Evolutionary conservation across 1,139 yeast genomes (phyloP), one percentile per base, ranked within the genome.

Genomic region (Candida dubliniensis): DNA sequence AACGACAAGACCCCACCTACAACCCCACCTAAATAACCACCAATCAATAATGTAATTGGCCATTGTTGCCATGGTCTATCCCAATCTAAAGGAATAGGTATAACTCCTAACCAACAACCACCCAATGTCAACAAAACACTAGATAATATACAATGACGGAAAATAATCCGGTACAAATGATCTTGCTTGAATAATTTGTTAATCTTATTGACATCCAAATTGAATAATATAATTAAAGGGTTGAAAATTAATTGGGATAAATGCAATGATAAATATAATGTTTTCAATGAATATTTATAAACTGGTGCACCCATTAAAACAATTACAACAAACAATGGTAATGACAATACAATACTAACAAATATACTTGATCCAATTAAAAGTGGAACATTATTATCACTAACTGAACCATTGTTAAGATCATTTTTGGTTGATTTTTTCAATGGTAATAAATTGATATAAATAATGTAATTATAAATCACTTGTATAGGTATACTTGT

Each of bases 31-130:
- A 73, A 26, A 57, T 88, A 89, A 0, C 82, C 84, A 1, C 98
- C 98, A n/a, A 79, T 72, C 24, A 91, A 69, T 41, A 91, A 76
- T 1, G 98, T 91, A 46, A 89, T 79, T n/a, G 99, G 99, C 96
- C 97, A 93, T 47, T 74, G 77, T 64, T 93, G 99, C 99, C 99
- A 93, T 26, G 87, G 90, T 54, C 98, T 75, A 62, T 93, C 99
- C 99, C 99, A 93, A 63, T 93, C 99, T 47, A 93, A 74, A 0
- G 98, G 97, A 47, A 93, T 90, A 1, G 96, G 98, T 34, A 88
- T 67, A 4, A 95, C 96, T 9, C 98, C 97, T 2, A 89, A 56
- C 98, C 98, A 93, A 8, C 95, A 82, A 2, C 96, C 96, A 8
- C 85, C 55, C 35, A 84, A 67, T 0, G 83, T 75, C 33, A 82